These are phyloP conservation scores for Penicillium malachiteum DNA, from an alignment of 495 filamentous ascomycete species.

Conservation along the genomic window DNA sequence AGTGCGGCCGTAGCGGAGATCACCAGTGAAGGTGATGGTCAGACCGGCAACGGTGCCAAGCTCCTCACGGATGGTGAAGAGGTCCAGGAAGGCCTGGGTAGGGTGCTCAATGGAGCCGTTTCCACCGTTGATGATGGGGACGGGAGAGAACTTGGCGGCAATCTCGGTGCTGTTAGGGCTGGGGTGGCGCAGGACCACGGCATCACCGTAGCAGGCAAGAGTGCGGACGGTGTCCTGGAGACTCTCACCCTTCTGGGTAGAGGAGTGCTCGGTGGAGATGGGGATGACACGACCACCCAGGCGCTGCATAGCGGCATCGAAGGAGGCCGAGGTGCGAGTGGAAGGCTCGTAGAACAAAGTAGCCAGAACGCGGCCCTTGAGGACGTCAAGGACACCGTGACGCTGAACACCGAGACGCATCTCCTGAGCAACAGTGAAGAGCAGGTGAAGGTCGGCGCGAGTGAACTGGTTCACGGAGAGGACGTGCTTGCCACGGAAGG, in stretches of 20 bases:
- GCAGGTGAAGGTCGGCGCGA: constrained; percentile 79
- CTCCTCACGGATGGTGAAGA: constrained; percentile 98
- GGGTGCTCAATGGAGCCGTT: constrained; percentile 95
- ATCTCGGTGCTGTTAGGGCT: constrained; percentile 71
- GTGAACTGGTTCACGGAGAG: constrained; percentile 87
- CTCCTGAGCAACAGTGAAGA: constrained; percentile 95
- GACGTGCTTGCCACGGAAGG: constrained; percentile 83
- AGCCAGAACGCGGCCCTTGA: constrained; percentile 81
- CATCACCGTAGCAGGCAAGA: constrained; percentile 90
- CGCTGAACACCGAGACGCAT: constrained; percentile 92
- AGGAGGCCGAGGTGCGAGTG: constrained; percentile 91
- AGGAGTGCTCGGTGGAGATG: constrained; percentile 76
- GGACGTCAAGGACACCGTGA: constrained; percentile 80
- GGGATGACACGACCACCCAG: constrained; percentile 81
- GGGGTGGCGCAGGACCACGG: constrained; percentile 90
- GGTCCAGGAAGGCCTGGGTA: constrained; percentile 96
- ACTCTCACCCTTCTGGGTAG: constrained; percentile 87
- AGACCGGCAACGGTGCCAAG: constrained; percentile 90
- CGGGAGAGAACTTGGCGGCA: constrained; percentile 80
- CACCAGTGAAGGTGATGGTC: constrained; percentile 93
- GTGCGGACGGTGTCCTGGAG: constrained; percentile 93
- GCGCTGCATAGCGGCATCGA: constrained; percentile 97
- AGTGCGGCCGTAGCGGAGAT: constrained; percentile 87
- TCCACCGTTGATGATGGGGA: constrained; percentile 94
- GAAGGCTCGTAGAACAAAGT: constrained; percentile 98